Percentiles rank a stretch among this genome's conserved stretches.
phyloP scores from a whole-genome alignment of 805 yeast genomes.

The Saccharomycopsis sp. region DNA sequence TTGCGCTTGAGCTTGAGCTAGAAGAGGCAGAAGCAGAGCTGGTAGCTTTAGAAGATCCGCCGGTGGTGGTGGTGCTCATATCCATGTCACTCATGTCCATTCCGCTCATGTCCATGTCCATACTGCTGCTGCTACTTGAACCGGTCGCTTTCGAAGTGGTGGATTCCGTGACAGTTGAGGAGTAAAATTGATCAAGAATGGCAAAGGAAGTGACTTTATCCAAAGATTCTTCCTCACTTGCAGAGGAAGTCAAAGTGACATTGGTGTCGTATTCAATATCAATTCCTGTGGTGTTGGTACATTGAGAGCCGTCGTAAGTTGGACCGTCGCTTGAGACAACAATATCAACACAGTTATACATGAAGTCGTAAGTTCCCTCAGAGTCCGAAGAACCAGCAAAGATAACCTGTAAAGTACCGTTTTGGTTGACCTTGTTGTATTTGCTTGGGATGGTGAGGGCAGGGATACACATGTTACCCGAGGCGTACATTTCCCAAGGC shows the following conservation, averaged over 20 bases:
- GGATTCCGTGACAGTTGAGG: conserved; percentile 6
- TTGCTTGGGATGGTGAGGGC: conserved; percentile 25
- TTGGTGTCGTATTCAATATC: conserved; percentile 9
- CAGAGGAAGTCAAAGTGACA: background rate
- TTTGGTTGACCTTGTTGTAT: conserved; percentile 21
- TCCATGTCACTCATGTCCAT: conserved; percentile 20
- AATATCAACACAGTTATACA: conserved; percentile 30
- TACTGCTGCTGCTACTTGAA: conserved; percentile 5
- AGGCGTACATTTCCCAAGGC: conserved; percentile 23
- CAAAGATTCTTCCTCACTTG: background rate
- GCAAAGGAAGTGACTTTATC: background rate
- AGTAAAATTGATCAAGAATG: background rate
- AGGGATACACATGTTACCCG: conserved; percentile 28
- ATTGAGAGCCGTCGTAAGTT: conserved; percentile 25
- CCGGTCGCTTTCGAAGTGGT: conserved; percentile 3
- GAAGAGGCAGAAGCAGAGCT: background rate
- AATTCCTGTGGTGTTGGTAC: conserved; percentile 24
- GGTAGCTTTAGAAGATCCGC: background rate
- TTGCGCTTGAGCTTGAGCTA: background rate
- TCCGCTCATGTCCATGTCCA: conserved; percentile 7
- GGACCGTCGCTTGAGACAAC: conserved; percentile 26
- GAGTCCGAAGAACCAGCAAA: conserved; percentile 22
- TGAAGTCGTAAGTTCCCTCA: conserved; percentile 23
- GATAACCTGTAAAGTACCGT: conserved; percentile 28
- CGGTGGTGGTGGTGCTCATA: conserved; percentile 7